Evolutionary conservation across 495 filamentous ascomycete genomes (phyloP).

Genomic region (Clavariopsis aquatica): DNA sequence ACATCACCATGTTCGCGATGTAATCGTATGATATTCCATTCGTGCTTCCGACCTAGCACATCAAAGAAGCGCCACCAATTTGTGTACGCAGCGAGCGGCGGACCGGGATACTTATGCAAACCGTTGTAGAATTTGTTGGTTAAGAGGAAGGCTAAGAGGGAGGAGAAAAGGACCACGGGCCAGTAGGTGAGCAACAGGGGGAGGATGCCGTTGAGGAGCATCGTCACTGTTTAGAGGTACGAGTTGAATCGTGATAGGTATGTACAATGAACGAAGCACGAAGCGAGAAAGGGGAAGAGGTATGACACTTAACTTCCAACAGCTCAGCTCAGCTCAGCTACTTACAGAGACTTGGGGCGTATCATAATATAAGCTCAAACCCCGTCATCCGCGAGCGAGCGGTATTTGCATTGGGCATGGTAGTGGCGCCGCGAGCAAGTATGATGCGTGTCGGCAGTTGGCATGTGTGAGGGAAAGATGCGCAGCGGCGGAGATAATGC

Average conservation of each 20-base stretch:
- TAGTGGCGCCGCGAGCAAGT: not conserved
- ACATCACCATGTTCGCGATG: slow-evolving; percentile 72
- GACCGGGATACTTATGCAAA: slow-evolving; percentile 67
- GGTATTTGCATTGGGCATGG: slow-evolving; percentile 13
- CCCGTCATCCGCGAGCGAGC: too few species aligned
- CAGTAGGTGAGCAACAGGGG: slow-evolving; percentile 52
- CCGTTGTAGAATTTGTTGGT: slow-evolving; percentile 61
- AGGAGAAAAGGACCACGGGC: slow-evolving; percentile 43
- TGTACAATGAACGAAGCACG: not conserved
- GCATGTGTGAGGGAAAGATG: too few species aligned
- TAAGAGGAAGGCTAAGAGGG: slow-evolving; percentile 51
- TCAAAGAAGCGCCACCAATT: slow-evolving; percentile 70
- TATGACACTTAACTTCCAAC: not conserved
- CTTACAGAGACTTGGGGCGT: too few species aligned
- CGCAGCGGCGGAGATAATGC: slow-evolving; percentile 3
- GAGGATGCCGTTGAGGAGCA: slow-evolving; percentile 42
- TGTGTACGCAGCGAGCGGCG: slow-evolving; percentile 66
- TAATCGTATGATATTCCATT: slow-evolving; percentile 64
- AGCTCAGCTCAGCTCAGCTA: too few species aligned
- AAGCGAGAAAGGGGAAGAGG: not conserved
- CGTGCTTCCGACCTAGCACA: slow-evolving; percentile 61
- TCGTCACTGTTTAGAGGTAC: slow-evolving; percentile 6
- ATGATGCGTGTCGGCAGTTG: slow-evolving; percentile 32
- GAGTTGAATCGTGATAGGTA: slow-evolving; percentile 19
- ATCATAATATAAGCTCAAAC: too few species aligned